Base-by-base conservation (phyloP, 2,329 filamentous ascomycete species). In the Ascochyta fabae region DNA sequence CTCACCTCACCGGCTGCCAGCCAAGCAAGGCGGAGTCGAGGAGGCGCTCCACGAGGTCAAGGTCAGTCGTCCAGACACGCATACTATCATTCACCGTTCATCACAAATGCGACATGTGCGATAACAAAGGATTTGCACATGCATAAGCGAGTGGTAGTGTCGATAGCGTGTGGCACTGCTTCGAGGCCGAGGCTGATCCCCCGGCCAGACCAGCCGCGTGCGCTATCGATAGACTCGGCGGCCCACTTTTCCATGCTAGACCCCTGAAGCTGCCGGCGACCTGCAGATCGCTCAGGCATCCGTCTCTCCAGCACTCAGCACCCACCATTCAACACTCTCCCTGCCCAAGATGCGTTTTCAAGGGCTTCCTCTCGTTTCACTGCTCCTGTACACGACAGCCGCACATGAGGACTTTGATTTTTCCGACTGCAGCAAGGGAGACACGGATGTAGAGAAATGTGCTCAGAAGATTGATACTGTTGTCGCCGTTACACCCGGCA, bases 391-490 rank as follows among this genome's bases (percentile, higher is more conserved):
- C 16, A 29, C 43, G 22, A 57, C 41, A 9, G 24, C 35, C 33
- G 53, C 58, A 4, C 49, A 48, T 36, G 56, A 56, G 13, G 49
- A 59, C 46, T 24, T 60, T 27, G 26, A 50, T 23, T 60, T 62
- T n/a, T 47, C 59, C 16, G 54, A 67, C 29, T 71, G 68, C 52
- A 40, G 55, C 26, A 48, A 46, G 8, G 34, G 62, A 24, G 41
- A 40, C 26, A 45, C 40, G 13, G 36, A 48, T 22, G 48, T 53
- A 24, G 47, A 64, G 19, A 34, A 56, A 31, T 74, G 72, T 51
- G 44, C 58, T 22, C 53, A 62, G 12, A 69, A 68, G 27, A 56
- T 72, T 19, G 58, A 66, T 33, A 35, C 61, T 24, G 60, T 72
- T 23, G 65, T 70, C 6, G 59, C 62, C 15, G 52, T 73, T 19